Evolutionary conservation across 176 grass and related monocot species (phyloP).

Genomic region (Poa pratensis): DNA sequence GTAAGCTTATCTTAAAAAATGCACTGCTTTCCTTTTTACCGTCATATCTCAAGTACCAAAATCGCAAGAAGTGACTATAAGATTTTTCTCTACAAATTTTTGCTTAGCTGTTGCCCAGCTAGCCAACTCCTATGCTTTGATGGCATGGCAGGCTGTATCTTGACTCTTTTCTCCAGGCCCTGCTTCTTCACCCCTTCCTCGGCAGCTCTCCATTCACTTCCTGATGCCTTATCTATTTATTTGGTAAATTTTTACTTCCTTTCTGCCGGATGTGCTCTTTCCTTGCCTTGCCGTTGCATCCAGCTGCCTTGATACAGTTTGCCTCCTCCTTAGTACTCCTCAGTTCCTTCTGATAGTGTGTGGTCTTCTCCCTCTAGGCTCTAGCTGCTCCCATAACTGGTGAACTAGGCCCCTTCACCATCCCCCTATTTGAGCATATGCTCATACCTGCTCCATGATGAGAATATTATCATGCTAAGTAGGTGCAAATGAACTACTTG

Average conservation of each 20-base stretch:
- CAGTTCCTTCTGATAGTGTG: background rate
- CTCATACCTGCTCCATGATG: background rate
- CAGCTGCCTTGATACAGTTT: background rate
- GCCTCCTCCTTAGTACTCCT: background rate
- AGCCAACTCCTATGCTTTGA: background rate
- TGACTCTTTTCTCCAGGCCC: background rate
- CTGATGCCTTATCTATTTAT: background rate
- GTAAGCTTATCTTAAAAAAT: conserved; percentile 5
- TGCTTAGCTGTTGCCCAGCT: background rate
- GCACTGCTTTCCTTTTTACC: background rate
- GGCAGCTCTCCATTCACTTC: background rate
- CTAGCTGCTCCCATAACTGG: background rate
- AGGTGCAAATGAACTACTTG: background rate
- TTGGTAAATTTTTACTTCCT: background rate
- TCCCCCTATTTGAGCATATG: background rate
- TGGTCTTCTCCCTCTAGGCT: background rate
- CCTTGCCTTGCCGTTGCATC: background rate
- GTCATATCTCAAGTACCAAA: background rate
- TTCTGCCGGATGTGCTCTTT: background rate
- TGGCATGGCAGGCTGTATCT: background rate
- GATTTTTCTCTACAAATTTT: background rate
- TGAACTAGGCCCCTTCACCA: background rate
- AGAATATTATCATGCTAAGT: background rate
- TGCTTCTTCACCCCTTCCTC: background rate
- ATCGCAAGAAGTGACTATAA: background rate